phyloP scores from a whole-genome alignment of 1,284 basidiomycete species.

The Ganoderma lingzhi region DNA sequence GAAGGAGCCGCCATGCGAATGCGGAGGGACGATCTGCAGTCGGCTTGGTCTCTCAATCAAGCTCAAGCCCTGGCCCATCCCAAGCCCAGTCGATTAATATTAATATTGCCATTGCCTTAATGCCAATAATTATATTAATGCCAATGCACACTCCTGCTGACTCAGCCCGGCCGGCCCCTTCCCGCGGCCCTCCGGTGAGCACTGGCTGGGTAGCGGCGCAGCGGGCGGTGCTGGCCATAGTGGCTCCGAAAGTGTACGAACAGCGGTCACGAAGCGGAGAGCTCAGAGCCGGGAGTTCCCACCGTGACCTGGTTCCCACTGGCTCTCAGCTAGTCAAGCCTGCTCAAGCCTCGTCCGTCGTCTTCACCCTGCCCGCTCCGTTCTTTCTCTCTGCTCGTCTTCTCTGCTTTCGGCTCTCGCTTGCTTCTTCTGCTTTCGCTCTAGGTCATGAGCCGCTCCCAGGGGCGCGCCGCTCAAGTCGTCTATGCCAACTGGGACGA shows the following conservation, averaged over 20 bases:
- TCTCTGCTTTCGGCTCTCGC: slow-evolving; percentile 13
- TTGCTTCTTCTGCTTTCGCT: slow-evolving; percentile 16
- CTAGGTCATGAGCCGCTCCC: slow-evolving; percentile 32
- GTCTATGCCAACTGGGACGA: slow-evolving; percentile 30
- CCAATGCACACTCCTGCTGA: not conserved
- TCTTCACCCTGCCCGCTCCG: slow-evolving; percentile 8
- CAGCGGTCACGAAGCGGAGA: not conserved
- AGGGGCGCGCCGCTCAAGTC: slow-evolving; percentile 21
- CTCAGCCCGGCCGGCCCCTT: slow-evolving; percentile 6
- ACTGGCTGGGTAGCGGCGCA: not conserved
- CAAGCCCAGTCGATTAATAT: not conserved
- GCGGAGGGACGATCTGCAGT: slow-evolving; percentile 26
- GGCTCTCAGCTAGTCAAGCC: not conserved
- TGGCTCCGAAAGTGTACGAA: not conserved
- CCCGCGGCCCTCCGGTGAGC: not conserved
- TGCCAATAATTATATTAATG: too few relatives aligned
- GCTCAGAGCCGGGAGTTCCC: slow-evolving; percentile 22
- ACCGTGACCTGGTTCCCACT: slow-evolving; percentile 23
- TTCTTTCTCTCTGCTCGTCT: slow-evolving; percentile 15
- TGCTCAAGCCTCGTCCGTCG: slow-evolving; percentile 5
- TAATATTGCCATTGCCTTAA: too few relatives aligned
- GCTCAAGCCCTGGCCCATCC: too few relatives aligned
- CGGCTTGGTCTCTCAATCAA: not conserved
- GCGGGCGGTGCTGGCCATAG: slow-evolving; percentile 31
- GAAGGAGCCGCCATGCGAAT: slow-evolving; percentile 35